Conservation (phyloP, 768 basidiomycete species). For the Hemileccinum impolitum region DNA sequence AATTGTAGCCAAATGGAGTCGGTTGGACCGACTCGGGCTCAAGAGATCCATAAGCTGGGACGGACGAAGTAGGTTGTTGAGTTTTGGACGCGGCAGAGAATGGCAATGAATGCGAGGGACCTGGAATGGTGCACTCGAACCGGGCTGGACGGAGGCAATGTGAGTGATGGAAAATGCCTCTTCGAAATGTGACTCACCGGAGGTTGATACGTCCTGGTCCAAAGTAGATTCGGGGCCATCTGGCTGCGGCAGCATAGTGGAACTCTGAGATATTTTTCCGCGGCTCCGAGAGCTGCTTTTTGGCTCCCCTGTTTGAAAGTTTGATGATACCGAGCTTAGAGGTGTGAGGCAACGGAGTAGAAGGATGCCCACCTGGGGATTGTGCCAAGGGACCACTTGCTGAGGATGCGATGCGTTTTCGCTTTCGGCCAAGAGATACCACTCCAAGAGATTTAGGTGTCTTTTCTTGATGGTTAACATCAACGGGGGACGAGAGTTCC, state of each 20-base stretch:
- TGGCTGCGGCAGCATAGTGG: conserved; percentile 1
- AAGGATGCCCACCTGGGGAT: conserved; percentile 22
- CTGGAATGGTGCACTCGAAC: background rate
- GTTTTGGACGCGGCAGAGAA: conserved; percentile 7
- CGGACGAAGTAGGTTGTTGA: conserved; percentile 4
- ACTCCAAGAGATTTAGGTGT: conserved; percentile 12
- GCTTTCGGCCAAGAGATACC: conserved; percentile 15
- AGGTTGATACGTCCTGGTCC: conserved; percentile 4
- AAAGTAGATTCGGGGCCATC: background rate
- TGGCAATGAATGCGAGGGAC: conserved; percentile 10
- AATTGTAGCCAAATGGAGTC: background rate
- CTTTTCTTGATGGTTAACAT: conserved; percentile 5
- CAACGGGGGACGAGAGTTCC: conserved; percentile 1
- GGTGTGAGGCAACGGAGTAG: background rate
- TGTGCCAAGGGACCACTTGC: conserved; percentile 3
- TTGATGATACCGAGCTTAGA: conserved; percentile 9
- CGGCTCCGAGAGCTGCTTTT: conserved; percentile 9
- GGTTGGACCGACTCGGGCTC: conserved; percentile 7
- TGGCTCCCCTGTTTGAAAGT: conserved; percentile 2
- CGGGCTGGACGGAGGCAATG: conserved; percentile 6
- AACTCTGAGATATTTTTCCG: conserved; percentile 5
- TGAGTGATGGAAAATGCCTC: conserved; percentile 5
- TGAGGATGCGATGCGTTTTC: conserved; percentile 24
- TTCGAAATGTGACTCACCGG: conserved; percentile 10
- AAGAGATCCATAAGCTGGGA: conserved; percentile 6